Evolutionary conservation across 2,329 filamentous ascomycete species (phyloP).

Genomic region (Colletotrichum spinosum): DNA sequence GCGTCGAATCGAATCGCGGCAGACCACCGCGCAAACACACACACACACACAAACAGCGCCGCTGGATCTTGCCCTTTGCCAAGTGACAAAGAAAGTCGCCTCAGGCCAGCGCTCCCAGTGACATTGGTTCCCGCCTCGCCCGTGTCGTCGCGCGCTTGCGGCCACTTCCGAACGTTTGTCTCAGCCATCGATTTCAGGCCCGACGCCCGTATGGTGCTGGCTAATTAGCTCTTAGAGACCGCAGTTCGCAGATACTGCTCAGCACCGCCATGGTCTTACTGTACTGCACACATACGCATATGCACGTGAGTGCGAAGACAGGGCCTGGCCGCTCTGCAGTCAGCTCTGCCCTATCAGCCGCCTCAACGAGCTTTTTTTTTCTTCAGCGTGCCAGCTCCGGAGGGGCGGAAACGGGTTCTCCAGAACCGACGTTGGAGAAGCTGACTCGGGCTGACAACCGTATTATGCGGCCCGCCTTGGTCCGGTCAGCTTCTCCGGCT

Average conservation of each 20-base stretch:
- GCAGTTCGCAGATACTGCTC: neutral
- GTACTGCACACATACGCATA: slow-evolving; percentile 1
- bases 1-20: slow-evolving; percentile 16
- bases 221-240: too few species aligned
- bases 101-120: slow-evolving; percentile 2
- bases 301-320: slow-evolving; percentile 9
- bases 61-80: neutral
- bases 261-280: slow-evolving; percentile 4
- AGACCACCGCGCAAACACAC: neutral
- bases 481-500: slow-evolving; percentile 16
- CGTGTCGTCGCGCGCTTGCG: slow-evolving; percentile 13
- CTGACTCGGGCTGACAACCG: slow-evolving; percentile 25
- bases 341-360: slow-evolving; percentile 20
- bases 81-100: slow-evolving; percentile 16
- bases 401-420: slow-evolving; percentile 23
- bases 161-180: slow-evolving; percentile 22
- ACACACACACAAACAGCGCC: slow-evolving; percentile 2
- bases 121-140: neutral
- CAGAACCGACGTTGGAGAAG: slow-evolving; percentile 11
- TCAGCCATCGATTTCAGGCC: slow-evolving; percentile 26
- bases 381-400: slow-evolving; percentile 7
- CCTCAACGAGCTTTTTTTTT: slow-evolving; percentile 8
- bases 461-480: slow-evolving; percentile 8
- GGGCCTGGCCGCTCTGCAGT: slow-evolving; percentile 4
- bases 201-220: neutral